Conservation (phyloP, 75 land plant species). For the Chamaecyparis obtusa region DNA sequence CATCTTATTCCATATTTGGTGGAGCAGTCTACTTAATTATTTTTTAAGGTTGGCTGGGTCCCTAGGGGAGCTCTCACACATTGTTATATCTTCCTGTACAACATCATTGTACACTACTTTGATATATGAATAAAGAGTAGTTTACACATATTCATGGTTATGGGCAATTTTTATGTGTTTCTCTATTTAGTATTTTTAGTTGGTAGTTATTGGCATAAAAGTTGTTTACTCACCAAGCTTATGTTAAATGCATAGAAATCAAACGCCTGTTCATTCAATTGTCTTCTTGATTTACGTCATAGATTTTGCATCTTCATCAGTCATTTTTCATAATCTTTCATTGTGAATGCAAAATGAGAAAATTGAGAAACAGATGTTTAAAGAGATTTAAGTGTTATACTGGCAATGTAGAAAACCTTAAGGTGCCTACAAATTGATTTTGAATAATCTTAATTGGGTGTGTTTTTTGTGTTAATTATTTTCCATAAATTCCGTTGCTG, state of each 20-base stretch:
- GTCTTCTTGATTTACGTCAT: background rate
- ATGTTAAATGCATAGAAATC: background rate
- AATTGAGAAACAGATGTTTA: too few relatives aligned
- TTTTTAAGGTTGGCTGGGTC: background rate
- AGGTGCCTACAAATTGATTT: background rate
- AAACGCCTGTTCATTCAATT: background rate
- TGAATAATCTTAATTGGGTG: too few relatives aligned
- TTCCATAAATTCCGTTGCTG: background rate
- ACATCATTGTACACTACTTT: background rate
- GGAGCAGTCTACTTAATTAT: background rate
- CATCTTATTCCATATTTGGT: background rate
- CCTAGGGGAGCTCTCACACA: background rate
- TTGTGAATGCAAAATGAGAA: background rate
- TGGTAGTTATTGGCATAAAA: background rate
- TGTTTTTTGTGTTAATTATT: background rate
- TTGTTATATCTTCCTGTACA: background rate
- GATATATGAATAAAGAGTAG: background rate
- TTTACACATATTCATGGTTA: too few relatives aligned
- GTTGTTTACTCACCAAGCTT: background rate
- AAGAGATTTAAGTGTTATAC: background rate
- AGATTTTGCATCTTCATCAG: background rate
- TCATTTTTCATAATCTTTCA: background rate
- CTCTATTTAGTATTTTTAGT: background rate
- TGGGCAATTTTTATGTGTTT: background rate
- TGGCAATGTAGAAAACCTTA: background rate